Evolutionary conservation across 2,329 filamentous ascomycete genomes (phyloP).

Genomic region (Metarhizium album): DNA sequence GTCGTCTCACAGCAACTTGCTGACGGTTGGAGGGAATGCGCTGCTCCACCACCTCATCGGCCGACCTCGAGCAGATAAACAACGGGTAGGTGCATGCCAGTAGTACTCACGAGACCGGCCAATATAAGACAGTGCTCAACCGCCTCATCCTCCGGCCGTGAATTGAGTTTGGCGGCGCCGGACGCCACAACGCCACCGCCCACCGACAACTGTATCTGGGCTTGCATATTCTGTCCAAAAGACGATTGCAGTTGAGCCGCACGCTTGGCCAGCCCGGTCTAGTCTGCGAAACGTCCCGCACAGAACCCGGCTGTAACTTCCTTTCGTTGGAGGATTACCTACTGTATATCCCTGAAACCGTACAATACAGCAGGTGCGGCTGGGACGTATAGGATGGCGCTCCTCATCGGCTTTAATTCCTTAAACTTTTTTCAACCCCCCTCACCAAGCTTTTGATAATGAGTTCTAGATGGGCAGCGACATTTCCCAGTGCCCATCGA

Average conservation of each 20-base stretch:
- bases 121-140: background rate
- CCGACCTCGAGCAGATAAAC: background rate
- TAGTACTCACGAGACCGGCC: background rate
- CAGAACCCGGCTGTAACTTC: too few relatives aligned
- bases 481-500: too few relatives aligned
- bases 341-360: too few relatives aligned
- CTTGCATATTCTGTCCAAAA: background rate
- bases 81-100: background rate
- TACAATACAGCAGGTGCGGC: too few relatives aligned
- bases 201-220: background rate
- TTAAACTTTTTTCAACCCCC: too few relatives aligned
- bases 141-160: background rate
- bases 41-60: background rate
- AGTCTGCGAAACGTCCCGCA: too few relatives aligned
- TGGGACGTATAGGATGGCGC: too few relatives aligned
- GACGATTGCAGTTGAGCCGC: background rate
- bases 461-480: too few relatives aligned
- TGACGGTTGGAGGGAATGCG: background rate
- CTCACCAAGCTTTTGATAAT: too few relatives aligned
- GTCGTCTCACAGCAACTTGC: background rate
- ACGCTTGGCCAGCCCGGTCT: too few relatives aligned
- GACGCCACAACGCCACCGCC: background rate
- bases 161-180: background rate
- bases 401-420: too few relatives aligned
- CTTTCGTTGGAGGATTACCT: too few relatives aligned